phyloP scores from a whole-genome alignment of 352 stramenopile genomes.

The Elongisporangium anandrum region DNA sequence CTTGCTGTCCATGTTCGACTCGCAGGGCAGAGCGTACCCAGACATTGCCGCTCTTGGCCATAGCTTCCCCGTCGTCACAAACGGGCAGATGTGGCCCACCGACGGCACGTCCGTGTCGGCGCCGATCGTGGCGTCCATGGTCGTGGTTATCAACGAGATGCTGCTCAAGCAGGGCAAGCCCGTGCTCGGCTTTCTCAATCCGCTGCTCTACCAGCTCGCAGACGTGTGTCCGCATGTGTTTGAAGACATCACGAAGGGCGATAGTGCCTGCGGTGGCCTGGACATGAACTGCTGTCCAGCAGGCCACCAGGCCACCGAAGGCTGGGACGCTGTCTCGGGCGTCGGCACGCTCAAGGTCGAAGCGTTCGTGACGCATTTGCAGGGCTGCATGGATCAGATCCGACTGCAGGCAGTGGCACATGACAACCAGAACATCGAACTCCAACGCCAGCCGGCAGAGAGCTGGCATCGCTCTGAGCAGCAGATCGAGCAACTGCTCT shows the following conservation, averaged over 20 bases:
- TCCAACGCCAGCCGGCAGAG: constrained; percentile 5
- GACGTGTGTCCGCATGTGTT: constrained; percentile 67
- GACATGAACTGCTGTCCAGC: constrained; percentile 43
- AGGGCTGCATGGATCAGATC: constrained; percentile 33
- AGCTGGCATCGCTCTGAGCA: constrained; percentile 18
- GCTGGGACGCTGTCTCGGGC: constrained; percentile 69
- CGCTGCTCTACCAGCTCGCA: constrained; percentile 60
- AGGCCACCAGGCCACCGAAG: constrained; percentile 39
- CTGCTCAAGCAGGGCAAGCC: constrained; percentile 28
- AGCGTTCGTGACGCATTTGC: constrained; percentile 31
- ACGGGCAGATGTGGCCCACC: constrained; percentile 41
- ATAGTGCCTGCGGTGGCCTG: constrained; percentile 46
- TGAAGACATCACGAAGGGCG: constrained; percentile 52
- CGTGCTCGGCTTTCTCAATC: constrained; percentile 66
- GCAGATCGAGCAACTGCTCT: constrained; percentile 19
- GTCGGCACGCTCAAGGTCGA: constrained; percentile 52
- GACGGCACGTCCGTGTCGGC: constrained; percentile 76
- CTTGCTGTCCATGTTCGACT: constrained; percentile 30
- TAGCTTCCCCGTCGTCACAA: constrained; percentile 56
- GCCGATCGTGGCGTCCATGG: constrained; percentile 58
- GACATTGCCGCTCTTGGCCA: constrained; percentile 65
- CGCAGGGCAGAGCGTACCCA: constrained; percentile 45
- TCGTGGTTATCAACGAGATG: constrained; percentile 51
- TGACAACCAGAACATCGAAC: constrained; percentile 6
- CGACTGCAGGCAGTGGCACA: constrained; percentile 6